Evolutionary conservation across 2,329 filamentous ascomycete genomes (phyloP), one percentile per base, ranked within the genome.

Genomic region (Fusarium chlamydosporum): DNA sequence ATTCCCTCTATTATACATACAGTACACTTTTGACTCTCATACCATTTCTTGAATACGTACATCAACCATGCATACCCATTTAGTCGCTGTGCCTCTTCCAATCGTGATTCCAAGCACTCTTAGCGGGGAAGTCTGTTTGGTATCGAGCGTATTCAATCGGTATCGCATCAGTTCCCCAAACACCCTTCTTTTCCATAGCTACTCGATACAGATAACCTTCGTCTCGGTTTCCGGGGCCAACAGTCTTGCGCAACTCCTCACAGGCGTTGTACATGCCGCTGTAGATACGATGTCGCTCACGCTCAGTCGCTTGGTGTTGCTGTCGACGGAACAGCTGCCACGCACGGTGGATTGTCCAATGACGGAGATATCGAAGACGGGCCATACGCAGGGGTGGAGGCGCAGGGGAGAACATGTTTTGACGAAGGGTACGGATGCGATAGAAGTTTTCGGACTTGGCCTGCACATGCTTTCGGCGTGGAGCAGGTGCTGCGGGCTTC

Each of bases 281-380:
- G 82, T 94, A 94, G 83, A 89, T 86, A 63, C 92, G 85, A 82
- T 93, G 88, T 46, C 97, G 86, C 78, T 94, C 92, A 56, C 85
- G 82, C 77, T 92, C 86, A 52, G 89, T 85, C 35, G 83, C 81
- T 68, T 86, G 83, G 48, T 89, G 89, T 74, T 89, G 86, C 77
- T 92, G 87, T 72, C 90, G 86, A 74, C 90, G 89, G 81, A 91
- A 91, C 31, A 98, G 85, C 75, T 92, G 86, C 93, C 94, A 98
- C 23, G 95, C 95, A 74, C 96, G 94, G 84, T 98, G 94, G 80
- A 99, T 98, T 52, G 96, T 98, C 96, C 96, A 99, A 85, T 99
- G 96, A 46, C 96, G 92, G 69, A 99, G 89, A 80, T 89, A 88
- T 58, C 96, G 90, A 80, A 91, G 92, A 73, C 95, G 93, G 40